Evolutionary conservation across 768 basidiomycete species (phyloP), one percentile per base, ranked within the genome.

Genomic region (Panaeolus cyanescens): DNA sequence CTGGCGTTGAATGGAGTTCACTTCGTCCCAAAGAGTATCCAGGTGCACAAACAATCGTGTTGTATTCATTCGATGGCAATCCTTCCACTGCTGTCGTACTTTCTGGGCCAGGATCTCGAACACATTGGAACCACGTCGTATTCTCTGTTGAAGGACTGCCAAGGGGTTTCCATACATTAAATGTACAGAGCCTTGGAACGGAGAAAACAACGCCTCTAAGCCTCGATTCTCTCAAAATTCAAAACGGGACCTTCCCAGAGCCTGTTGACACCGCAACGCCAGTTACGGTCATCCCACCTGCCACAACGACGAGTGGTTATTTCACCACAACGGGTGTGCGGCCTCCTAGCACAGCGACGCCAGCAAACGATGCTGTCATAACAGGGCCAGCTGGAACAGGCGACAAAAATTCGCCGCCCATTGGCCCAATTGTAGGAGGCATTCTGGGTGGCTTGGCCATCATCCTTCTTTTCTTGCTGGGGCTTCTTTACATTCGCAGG

Each of bases 31-130:
- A 53, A 31, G 68, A 70, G 58, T 36, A 67, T 5, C 61, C 70
- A 1, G 20, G 22, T 1, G 31, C 17, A 5, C 53, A 58, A 7
- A 63, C 70, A 28, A 10, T 39, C 5, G 70, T 63, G 2, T 64
- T 59, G 8, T 73, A 67, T 31, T 63, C 69, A 25, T 63, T 73
- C 17, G 72, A 73, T 59, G 67, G 65, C 4, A 64, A 60, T 15
- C 25, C 58, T 5, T 22, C 59, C 15, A 58, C 45, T 33, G 34
- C 59, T 9, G 65, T 71, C 33, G 55, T 58, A 9, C 59, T 72
- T 4, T 60, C 55, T 25, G 64, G 67, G 8, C 59, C 67, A 50
- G 45, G n/a, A 12, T 37, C 20, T 19, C 33, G 1, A 53, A 59
- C 9, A 19, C 59, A 19, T n/a, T 66, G 63, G 59, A 70, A 69